Percentiles rank a stretch among this genome's conserved stretches.
Evolutionary conservation across 495 filamentous ascomycete species (phyloP).

Genomic region (Parathielavia appendiculata): DNA sequence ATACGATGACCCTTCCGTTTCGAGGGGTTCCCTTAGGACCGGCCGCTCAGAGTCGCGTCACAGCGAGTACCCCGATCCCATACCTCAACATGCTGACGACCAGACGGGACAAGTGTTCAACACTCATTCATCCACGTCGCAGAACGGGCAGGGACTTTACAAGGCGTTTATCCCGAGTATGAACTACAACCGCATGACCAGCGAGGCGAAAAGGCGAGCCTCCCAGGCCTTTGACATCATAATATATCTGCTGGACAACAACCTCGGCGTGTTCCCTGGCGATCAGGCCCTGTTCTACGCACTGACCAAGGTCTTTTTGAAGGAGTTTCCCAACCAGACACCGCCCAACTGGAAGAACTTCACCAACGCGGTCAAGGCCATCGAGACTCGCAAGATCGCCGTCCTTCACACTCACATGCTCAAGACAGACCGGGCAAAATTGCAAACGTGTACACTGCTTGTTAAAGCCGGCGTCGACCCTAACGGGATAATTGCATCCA

Average conservation of each 20-base stretch:
- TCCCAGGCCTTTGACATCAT: slow-evolving; percentile 54
- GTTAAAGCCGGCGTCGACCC: slow-evolving; percentile 28
- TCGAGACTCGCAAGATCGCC: slow-evolving; percentile 25
- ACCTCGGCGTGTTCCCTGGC: slow-evolving; percentile 68
- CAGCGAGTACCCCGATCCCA: slow-evolving; percentile 3
- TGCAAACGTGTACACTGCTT: slow-evolving; percentile 24
- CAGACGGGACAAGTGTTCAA: no score
- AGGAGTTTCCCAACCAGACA: slow-evolving; percentile 38
- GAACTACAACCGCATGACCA: slow-evolving; percentile 24
- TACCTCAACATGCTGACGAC: background rate
- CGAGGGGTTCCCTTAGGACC: background rate
- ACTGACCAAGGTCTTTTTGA: slow-evolving; percentile 56
- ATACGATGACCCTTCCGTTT: background rate
- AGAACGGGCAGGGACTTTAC: background rate
- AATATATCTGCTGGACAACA: slow-evolving; percentile 61
- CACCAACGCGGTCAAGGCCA: slow-evolving; percentile 44
- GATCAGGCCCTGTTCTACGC: slow-evolving; percentile 68
- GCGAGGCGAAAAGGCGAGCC: slow-evolving; percentile 26
- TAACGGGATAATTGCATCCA: slow-evolving; percentile 16
- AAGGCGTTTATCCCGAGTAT: slow-evolving; percentile 23
- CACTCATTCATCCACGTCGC: background rate
- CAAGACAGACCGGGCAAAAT: slow-evolving; percentile 23
- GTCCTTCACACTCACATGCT: slow-evolving; percentile 31
- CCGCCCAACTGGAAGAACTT: slow-evolving; percentile 36
- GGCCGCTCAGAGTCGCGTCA: background rate